Percentiles rank a stretch among this genome's conserved stretches.
These are phyloP conservation scores for Tylopilus intermedius DNA, from an alignment of 768 basidiomycete genomes.

Conservation along the genomic window DNA sequence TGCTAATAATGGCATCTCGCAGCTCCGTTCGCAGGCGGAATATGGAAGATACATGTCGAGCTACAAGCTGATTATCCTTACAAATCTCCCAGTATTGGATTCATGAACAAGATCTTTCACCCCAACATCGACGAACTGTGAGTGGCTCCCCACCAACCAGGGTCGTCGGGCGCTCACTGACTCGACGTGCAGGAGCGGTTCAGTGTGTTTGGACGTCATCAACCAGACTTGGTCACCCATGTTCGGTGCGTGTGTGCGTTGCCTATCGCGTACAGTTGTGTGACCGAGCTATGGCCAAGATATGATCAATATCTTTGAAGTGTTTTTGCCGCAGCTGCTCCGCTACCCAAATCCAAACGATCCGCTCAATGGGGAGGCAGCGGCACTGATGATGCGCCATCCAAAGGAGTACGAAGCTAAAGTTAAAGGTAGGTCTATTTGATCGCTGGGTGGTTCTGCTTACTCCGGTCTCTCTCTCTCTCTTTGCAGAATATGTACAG, in stretches of 20 bases:
- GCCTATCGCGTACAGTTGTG: background rate
- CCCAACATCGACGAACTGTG: conserved; percentile 99
- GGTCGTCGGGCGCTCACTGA: conserved; percentile 6
- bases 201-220: conserved; percentile 97
- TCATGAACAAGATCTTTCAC: conserved; percentile 99
- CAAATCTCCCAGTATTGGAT: conserved; percentile 98
- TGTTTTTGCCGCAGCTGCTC: conserved; percentile 93
- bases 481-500: conserved; percentile 83
- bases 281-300: conserved; percentile 44
- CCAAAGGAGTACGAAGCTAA: conserved; percentile 93
- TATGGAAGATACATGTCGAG: conserved; percentile 99
- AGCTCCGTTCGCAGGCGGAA: conserved; percentile 97
- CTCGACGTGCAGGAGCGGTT: conserved; percentile 68
- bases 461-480: background rate
- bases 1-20: conserved; percentile 7
- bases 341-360: conserved; percentile 99
- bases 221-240: conserved; percentile 99
- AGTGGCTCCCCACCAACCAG: conserved; percentile 31
- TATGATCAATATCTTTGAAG: conserved; percentile 99
- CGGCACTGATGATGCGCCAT: conserved; percentile 94
- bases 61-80: conserved; percentile 97
- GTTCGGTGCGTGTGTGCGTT: conserved; percentile 68
- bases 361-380: conserved; percentile 96
- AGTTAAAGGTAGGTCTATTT: conserved; percentile 67
- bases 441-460: background rate